These are phyloP conservation scores for Fusarium phyllophilum DNA, from an alignment of 2,329 filamentous ascomycete genomes.

Conservation along the genomic window DNA sequence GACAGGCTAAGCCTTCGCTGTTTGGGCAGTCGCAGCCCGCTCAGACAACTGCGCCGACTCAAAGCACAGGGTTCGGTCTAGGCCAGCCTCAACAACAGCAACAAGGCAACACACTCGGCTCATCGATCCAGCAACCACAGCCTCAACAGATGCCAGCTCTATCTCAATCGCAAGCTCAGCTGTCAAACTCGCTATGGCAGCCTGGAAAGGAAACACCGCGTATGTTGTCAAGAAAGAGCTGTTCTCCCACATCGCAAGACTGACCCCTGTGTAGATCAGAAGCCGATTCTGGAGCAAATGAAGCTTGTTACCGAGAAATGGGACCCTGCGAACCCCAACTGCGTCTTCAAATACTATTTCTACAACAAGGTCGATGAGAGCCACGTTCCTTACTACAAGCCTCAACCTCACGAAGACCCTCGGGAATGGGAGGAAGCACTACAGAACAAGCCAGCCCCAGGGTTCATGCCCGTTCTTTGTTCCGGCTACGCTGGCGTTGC, in stretches of 20 bases:
- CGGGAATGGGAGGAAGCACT: constrained; percentile 87
- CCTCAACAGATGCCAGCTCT: constrained; percentile 55
- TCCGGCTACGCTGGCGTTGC: constrained; percentile 78
- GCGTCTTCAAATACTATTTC: constrained; percentile 84
- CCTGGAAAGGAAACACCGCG: constrained; percentile 61
- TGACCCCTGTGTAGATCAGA: constrained; percentile 61
- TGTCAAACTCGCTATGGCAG: constrained; percentile 64
- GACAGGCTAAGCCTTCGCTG: constrained; percentile 51
- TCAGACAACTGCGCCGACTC: constrained; percentile 47
- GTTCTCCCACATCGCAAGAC: background rate
- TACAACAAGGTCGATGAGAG: constrained; percentile 85
- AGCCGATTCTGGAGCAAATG: constrained; percentile 80
- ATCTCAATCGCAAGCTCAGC: constrained; percentile 58
- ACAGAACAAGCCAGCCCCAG: constrained; percentile 78
- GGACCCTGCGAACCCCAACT: constrained; percentile 74
- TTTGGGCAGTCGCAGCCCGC: constrained; percentile 53
- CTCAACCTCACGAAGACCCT: constrained; percentile 75
- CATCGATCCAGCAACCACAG: constrained; percentile 52
- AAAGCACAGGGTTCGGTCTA: constrained; percentile 26
- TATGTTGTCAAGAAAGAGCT: constrained; percentile 45
- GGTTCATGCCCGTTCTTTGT: constrained; percentile 80
- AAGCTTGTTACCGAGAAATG: constrained; percentile 76
- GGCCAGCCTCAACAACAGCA: constrained; percentile 50
- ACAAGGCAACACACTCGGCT: constrained; percentile 49
- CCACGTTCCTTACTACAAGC: constrained; percentile 80